Conservation (phyloP, 179 eudicot species). For the Silene noctiflora region DNA sequence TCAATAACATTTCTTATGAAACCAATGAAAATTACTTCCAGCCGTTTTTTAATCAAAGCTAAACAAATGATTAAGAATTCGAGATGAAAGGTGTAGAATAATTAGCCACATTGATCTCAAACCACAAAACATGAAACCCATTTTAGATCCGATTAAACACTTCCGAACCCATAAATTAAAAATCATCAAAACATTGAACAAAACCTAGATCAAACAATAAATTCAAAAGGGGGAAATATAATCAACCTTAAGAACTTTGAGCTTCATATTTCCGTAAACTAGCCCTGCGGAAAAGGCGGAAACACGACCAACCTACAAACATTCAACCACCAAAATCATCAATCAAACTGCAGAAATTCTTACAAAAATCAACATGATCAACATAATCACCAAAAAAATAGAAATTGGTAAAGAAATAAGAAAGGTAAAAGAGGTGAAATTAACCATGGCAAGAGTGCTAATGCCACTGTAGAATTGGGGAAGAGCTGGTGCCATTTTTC, state of each 20-base stretch:
- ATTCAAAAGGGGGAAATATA: background rate
- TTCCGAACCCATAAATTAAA: background rate
- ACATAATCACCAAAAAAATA: background rate
- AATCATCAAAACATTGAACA: background rate
- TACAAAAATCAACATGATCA: no score
- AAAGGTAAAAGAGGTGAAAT: background rate
- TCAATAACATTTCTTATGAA: background rate
- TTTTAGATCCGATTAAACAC: background rate
- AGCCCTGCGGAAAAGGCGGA: slow-evolving; percentile 9
- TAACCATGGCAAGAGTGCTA: slow-evolving; percentile 13
- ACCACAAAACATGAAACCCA: background rate
- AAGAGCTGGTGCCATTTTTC: slow-evolving; percentile 14
- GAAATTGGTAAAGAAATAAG: background rate
- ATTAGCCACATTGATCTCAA: background rate
- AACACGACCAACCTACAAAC: slow-evolving; percentile 13
- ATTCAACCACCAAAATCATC: background rate
- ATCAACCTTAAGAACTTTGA: slow-evolving; percentile 67
- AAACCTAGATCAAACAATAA: background rate
- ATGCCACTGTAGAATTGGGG: slow-evolving; percentile 17
- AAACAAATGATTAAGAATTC: no score
- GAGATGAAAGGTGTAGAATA: background rate
- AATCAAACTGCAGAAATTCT: background rate
- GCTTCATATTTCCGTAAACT: slow-evolving; percentile 43
- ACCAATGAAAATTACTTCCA: background rate
- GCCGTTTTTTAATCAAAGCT: no score